Base-by-base conservation (phyloP, 768 basidiomycete species). In the Kwoniella botswanensis region DNA sequence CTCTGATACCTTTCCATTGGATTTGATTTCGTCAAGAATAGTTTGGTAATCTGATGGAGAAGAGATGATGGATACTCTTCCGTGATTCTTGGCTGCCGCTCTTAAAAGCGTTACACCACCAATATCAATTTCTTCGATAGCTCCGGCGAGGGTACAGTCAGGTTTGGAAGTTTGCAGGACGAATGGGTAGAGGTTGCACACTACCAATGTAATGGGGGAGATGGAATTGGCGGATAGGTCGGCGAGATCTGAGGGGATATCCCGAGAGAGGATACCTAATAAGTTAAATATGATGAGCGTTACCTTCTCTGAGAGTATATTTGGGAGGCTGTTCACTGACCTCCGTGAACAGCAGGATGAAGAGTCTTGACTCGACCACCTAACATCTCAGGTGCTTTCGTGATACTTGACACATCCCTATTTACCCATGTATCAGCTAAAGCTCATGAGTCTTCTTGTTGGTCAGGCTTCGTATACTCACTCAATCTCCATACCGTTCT, bases 151-250 rank as follows among this genome's bases (percentile, higher is more conserved):
- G 12, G 93, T 94, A 85, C 94, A 95, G 74, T 89, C 88, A 0
- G 94, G 92, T 63, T 84, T 83, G 76, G 90, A 89, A 0, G 95
- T 88, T 59, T 95, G 97, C 22, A 90, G 88, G 42, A 92, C 89
- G 86, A 99, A 99, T 0, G 97, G 97, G 86, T 99, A 98, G 63
- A 99, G 89, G 84, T 99, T 99, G 89, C 97, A 99, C 71, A 97
- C 94, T 68, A 99, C 96, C 86, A 99, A 91, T 67, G 92, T 90
- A 85, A 98, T 98, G 72, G 93, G 92, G 6, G 92, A 89, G 84
- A 99, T 98, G 69, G 86, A 86, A 79, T 96, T 94, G 7, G 90
- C 86, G 35, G 88, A 85, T 63, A 98, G 88, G 83, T 99, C 97
- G 65, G 88, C 86, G 74, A 94, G 88, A 85, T 99, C 97, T 11